Conservation (phyloP, 2,329 filamentous ascomycete species). For the Fusarium napiforme region DNA sequence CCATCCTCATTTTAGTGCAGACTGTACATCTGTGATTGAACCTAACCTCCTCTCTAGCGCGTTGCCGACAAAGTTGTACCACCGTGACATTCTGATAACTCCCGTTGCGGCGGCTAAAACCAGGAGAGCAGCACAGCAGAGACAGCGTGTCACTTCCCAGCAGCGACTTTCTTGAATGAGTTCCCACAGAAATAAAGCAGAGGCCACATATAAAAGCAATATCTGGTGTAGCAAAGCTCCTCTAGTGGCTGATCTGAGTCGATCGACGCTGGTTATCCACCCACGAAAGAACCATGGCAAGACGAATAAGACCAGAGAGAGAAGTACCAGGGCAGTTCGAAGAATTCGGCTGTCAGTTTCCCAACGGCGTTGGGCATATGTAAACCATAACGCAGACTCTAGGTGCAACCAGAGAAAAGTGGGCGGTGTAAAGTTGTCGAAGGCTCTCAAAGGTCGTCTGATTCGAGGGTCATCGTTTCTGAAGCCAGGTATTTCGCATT, state of each 20-base stretch:
- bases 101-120: background rate
- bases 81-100: background rate
- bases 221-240: background rate
- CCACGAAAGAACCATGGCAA: background rate
- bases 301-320: background rate
- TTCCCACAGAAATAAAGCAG: background rate
- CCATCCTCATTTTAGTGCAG: rapidly evolving
- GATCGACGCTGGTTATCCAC: background rate
- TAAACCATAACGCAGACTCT: background rate
- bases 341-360: rapidly evolving
- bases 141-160: background rate
- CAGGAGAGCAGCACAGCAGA: too few species aligned
- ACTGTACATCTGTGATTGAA: background rate
- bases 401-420: background rate
- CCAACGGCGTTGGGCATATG: background rate
- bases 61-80: background rate
- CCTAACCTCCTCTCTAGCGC: rapidly evolving
- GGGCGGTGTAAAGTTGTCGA: background rate
- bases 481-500: background rate
- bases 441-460: background rate
- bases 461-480: background rate
- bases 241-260: background rate
- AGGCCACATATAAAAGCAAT: background rate
- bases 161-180: rapidly evolving
- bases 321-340: background rate